phyloP scores from a whole-genome alignment of 75 land plant species.

The Cupressus sempervirens region DNA sequence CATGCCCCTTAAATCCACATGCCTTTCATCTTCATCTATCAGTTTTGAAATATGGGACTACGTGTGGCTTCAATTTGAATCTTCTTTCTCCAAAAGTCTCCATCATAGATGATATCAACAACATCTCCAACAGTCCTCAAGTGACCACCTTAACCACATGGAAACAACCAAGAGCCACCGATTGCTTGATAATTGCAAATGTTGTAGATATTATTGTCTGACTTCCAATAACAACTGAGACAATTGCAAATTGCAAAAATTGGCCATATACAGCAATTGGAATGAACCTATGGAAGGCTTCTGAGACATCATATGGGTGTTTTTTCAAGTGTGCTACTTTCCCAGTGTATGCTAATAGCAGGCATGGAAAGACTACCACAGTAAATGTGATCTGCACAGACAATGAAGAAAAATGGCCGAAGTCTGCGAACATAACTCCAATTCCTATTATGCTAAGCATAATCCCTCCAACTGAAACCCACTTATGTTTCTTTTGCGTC shows the following conservation, averaged over 20 bases:
- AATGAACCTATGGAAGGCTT: constrained; percentile 80
- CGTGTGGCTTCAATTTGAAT: too few relatives aligned
- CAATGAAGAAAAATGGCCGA: constrained; percentile 25
- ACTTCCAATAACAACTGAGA: constrained; percentile 76
- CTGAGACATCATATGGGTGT: constrained; percentile 47
- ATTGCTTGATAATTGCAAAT: too few relatives aligned
- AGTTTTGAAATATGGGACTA: too few relatives aligned
- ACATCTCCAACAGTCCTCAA: constrained; percentile 54
- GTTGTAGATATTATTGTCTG: constrained; percentile 87
- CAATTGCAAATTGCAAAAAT: constrained; percentile 61
- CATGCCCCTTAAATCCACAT: too few relatives aligned
- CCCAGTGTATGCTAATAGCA: constrained; percentile 77
- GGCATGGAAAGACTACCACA: constrained; percentile 80
- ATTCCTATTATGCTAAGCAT: constrained; percentile 65
- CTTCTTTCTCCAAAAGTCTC: too few relatives aligned
- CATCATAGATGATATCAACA: constrained; percentile 86
- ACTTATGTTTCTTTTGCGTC: constrained; percentile 33
- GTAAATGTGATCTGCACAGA: constrained; percentile 43
- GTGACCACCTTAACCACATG: constrained; percentile 91
- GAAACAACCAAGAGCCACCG: constrained; percentile 81
- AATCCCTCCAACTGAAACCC: constrained; percentile 80
- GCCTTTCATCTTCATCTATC: too few relatives aligned
- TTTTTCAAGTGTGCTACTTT: constrained; percentile 76
- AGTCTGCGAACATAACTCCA: constrained; percentile 26
- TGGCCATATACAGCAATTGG: constrained; percentile 85